Conservation (phyloP, 495 filamentous ascomycete genomes). For the Monascus purpureus region DNA sequence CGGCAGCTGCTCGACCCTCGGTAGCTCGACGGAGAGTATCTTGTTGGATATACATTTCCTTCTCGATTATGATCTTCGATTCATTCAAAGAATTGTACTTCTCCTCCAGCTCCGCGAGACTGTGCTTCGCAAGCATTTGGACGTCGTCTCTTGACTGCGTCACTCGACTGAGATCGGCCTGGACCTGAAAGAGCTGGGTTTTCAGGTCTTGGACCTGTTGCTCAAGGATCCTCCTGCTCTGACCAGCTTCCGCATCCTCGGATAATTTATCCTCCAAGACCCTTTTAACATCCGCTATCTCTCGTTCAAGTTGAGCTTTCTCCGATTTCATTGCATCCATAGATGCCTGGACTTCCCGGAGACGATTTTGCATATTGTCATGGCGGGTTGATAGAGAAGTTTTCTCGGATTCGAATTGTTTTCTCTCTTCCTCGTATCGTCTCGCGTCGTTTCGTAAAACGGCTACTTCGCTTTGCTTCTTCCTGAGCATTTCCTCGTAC, state of each 20-base stretch:
- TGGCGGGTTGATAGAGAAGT: conserved; percentile 53
- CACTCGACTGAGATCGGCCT: conserved; percentile 81
- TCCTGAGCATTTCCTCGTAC: conserved; percentile 83
- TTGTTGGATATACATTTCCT: conserved; percentile 96
- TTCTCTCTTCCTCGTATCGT: conserved; percentile 64
- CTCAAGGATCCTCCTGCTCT: conserved; percentile 76
- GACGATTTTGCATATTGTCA: conserved; percentile 60
- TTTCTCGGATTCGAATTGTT: conserved; percentile 61
- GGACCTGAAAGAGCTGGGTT: conserved; percentile 64
- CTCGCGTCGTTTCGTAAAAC: conserved; percentile 73
- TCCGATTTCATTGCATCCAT: conserved; percentile 76
- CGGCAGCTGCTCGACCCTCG: conserved; percentile 61
- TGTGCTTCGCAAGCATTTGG: conserved; percentile 81
- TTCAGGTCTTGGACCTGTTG: conserved; percentile 81
- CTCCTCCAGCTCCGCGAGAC: conserved; percentile 62
- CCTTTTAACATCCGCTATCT: conserved; percentile 75
- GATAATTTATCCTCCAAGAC: conserved; percentile 78
- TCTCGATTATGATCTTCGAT: conserved; percentile 93
- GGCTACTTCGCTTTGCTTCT: conserved; percentile 86
- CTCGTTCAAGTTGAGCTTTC: conserved; percentile 68
- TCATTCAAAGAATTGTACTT: conserved; percentile 85
- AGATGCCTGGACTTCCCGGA: conserved; percentile 78
- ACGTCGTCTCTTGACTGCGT: conserved; percentile 95
- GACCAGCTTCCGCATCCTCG: conserved; percentile 74
- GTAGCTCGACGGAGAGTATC: conserved; percentile 81